Evolutionary conservation across 1,284 basidiomycete genomes (phyloP).

Genomic region (Athelia sp.): DNA sequence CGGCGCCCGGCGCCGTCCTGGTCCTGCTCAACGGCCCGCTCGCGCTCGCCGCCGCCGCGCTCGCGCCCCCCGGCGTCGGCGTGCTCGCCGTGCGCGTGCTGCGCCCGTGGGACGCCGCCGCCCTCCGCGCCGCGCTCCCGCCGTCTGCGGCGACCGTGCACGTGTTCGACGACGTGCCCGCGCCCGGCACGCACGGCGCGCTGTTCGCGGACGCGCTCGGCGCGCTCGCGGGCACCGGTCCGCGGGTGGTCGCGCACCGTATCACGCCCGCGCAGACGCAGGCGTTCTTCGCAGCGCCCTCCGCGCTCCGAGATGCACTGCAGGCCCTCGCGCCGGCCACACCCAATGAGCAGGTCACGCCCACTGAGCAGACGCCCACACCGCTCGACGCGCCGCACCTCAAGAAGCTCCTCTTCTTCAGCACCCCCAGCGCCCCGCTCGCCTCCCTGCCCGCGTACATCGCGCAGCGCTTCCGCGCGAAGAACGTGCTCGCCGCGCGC

Average conservation of each 20-base stretch:
- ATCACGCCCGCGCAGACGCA: slow-evolving; percentile 53
- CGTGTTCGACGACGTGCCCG: slow-evolving; percentile 73
- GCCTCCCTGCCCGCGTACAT: slow-evolving; percentile 50
- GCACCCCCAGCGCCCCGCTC: slow-evolving; percentile 49
- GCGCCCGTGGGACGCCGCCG: slow-evolving; percentile 68
- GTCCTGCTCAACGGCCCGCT: slow-evolving; percentile 70
- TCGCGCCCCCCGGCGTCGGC: slow-evolving; percentile 50
- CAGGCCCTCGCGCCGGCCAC: slow-evolving; percentile 23
- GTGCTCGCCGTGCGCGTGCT: slow-evolving; percentile 69
- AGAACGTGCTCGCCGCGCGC: slow-evolving; percentile 45
- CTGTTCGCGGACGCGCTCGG: slow-evolving; percentile 74
- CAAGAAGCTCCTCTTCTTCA: slow-evolving; percentile 63
- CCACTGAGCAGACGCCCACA: no score
- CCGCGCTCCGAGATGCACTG: slow-evolving; percentile 43
- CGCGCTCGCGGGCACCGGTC: slow-evolving; percentile 48
- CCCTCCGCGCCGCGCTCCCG: slow-evolving; percentile 56
- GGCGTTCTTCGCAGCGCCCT: slow-evolving; percentile 42
- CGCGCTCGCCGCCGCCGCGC: slow-evolving; percentile 49
- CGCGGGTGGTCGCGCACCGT: slow-evolving; percentile 43
- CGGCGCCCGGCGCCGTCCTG: slow-evolving; percentile 50
- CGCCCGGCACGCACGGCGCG: slow-evolving; percentile 53
- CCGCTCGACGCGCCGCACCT: slow-evolving; percentile 20
- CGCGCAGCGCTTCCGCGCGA: slow-evolving; percentile 53
- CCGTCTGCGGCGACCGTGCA: slow-evolving; percentile 50
- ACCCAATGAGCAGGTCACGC: no score